Evolutionary conservation across 768 basidiomycete genomes (phyloP).

Genomic region (Tulasnella sp.): DNA sequence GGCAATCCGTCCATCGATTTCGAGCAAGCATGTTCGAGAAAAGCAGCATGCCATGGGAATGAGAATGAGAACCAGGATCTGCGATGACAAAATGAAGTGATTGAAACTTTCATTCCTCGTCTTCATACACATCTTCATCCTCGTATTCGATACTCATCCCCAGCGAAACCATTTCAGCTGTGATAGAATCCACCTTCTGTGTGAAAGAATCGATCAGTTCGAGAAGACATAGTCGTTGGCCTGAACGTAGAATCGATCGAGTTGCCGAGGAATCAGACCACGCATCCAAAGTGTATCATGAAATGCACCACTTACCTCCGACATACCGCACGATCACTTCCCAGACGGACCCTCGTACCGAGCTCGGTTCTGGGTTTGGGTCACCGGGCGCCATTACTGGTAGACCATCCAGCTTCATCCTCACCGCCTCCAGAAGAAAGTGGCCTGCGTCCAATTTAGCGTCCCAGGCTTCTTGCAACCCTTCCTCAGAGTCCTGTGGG

Average conservation of each 20-base stretch:
- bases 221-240: background rate
- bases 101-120: too few relatives aligned
- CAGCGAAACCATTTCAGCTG: background rate
- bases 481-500: background rate
- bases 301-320: constrained; percentile 35
- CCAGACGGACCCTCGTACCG: constrained; percentile 42
- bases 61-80: too few relatives aligned
- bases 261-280: too few relatives aligned
- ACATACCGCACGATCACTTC: constrained; percentile 60
- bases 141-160: background rate
- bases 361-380: too few relatives aligned
- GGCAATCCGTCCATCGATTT: too few relatives aligned
- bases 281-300: background rate
- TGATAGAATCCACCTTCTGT: background rate
- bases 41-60: too few relatives aligned
- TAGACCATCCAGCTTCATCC: background rate
- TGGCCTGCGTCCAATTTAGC: background rate
- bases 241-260: background rate
- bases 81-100: too few relatives aligned
- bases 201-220: background rate
- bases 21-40: too few relatives aligned
- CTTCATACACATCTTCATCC: background rate
- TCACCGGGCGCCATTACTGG: background rate
- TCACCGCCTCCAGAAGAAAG: background rate
- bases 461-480: background rate